These are phyloP conservation scores for Plasmodium billcollinsi DNA, from an alignment of 169 alveolate genomes.

Conservation along the genomic window DNA sequence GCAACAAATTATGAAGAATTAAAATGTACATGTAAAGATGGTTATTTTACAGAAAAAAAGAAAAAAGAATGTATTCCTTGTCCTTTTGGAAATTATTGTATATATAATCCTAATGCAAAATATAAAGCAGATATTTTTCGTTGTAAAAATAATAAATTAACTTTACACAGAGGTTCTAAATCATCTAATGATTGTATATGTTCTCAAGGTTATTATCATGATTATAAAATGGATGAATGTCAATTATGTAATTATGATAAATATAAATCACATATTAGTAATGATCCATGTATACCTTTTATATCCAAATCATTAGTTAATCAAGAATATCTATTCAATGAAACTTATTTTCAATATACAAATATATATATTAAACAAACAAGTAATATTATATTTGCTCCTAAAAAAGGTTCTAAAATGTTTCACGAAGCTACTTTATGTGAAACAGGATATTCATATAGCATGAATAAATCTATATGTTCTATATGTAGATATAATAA, in stretches of 20 bases:
- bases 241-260: conserved; percentile 13
- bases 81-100: conserved; percentile 64
- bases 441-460: conserved; percentile 73
- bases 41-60: conserved; percentile 68
- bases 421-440: conserved; percentile 24
- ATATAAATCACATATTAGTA: conserved; percentile 13
- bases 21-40: conserved; percentile 79
- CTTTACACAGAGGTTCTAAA: conserved; percentile 81
- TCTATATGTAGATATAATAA: conserved; percentile 39
- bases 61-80: conserved; percentile 76
- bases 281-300: conserved; percentile 43
- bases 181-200: conserved; percentile 87
- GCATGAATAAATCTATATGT: conserved; percentile 46
- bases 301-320: conserved; percentile 4
- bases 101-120: conserved; percentile 80
- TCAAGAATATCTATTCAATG: conserved; percentile 48
- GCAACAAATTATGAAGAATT: conserved; percentile 78
- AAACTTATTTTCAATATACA: conserved; percentile 22
- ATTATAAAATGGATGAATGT: conserved; percentile 73
- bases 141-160: conserved; percentile 82
- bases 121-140: conserved; percentile 81
- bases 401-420: conserved; percentile 38
- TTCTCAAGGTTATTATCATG: conserved; percentile 83
- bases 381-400: conserved; percentile 33
- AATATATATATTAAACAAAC: conserved; percentile 28